Percentiles rank a stretch among this genome's conserved stretches.
Evolutionary conservation across 495 filamentous ascomycete genomes (phyloP).

Genomic region (Talaromyces nanjingensis): DNA sequence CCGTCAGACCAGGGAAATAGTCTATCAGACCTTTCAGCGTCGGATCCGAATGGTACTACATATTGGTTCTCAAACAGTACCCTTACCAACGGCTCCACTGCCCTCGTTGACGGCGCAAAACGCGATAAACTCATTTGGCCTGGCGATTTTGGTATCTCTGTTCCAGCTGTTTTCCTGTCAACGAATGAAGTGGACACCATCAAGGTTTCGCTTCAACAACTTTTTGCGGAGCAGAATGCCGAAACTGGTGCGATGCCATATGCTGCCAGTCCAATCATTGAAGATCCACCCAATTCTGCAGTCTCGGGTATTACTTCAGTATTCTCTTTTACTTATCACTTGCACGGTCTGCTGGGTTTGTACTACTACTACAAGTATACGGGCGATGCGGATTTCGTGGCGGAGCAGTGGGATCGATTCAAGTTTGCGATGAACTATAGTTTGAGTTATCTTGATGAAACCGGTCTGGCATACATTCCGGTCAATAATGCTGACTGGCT

Average conservation of each 20-base stretch:
- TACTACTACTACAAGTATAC: conserved; percentile 49
- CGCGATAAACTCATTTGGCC: conserved; percentile 52
- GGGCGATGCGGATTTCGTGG: conserved; percentile 38
- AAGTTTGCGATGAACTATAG: conserved; percentile 40
- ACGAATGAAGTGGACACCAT: conserved; percentile 48
- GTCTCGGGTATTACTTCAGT: conserved; percentile 39
- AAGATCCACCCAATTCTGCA: conserved; percentile 44
- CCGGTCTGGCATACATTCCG: conserved; percentile 44
- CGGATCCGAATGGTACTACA: background rate
- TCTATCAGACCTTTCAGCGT: conserved; percentile 14
- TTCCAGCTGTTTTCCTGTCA: conserved; percentile 44
- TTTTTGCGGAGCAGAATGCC: background rate
- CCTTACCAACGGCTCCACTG: conserved; percentile 37
- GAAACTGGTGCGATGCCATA: background rate
- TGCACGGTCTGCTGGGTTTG: conserved; percentile 48
- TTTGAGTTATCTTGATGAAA: conserved; percentile 32
- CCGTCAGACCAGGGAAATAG: conserved; percentile 23
- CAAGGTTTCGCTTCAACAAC: conserved; percentile 14
- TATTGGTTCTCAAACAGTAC: conserved; percentile 26
- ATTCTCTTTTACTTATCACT: conserved; percentile 50
- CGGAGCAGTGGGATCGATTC: conserved; percentile 38
- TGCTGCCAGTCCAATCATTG: background rate
- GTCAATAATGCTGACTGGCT: conserved; percentile 41
- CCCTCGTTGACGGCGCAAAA: conserved; percentile 51
- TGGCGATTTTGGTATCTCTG: conserved; percentile 51